A percentile compares a stretch with the other conserved stretches of the same genome.
Conservation (phyloP, 202 grass and related monocot genomes). For the Miscanthus sacchariflorus region DNA sequence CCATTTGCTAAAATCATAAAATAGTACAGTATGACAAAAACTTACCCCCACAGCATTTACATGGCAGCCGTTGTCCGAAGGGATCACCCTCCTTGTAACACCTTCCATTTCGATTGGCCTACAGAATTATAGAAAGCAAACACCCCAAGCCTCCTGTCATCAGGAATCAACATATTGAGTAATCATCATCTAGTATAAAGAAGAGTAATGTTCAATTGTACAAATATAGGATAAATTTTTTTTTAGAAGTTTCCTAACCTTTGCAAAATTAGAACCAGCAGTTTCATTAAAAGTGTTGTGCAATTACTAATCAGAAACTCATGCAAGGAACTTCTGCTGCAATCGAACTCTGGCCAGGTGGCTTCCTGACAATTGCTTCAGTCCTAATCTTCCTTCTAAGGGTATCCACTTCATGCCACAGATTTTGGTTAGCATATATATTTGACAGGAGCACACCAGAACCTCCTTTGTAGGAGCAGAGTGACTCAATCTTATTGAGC, state of each 20-base stretch:
- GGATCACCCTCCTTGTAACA: conserved; percentile 63
- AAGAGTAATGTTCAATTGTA: not conserved
- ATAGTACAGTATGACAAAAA: conserved; percentile 9
- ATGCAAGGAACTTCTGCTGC: conserved; percentile 34
- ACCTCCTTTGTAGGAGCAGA: conserved; percentile 70
- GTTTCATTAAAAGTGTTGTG: not conserved
- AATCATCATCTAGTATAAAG: not conserved
- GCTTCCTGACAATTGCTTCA: conserved; percentile 45
- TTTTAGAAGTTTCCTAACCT: conserved; percentile 39
- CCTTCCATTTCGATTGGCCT: conserved; percentile 60
- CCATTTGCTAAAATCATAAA: not conserved
- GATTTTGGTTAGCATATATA: conserved; percentile 70
- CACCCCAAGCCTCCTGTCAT: not conserved
- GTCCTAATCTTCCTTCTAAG: conserved; percentile 60
- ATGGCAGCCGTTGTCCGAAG: conserved; percentile 78
- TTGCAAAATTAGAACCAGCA: conserved; percentile 21
- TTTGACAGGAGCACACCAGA: conserved; percentile 69
- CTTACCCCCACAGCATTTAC: conserved; percentile 73
- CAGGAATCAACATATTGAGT: not conserved
- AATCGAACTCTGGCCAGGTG: conserved; percentile 67
- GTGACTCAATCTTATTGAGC: conserved; percentile 57
- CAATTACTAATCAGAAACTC: conserved; percentile 31
- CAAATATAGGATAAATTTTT: not conserved
- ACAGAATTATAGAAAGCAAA: not conserved
- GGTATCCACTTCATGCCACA: conserved; percentile 70